Evolutionary conservation across 208 protist genomes (phyloP), one percentile per base, ranked within the genome.

Genomic region (Leishmania martiniquensis): DNA sequence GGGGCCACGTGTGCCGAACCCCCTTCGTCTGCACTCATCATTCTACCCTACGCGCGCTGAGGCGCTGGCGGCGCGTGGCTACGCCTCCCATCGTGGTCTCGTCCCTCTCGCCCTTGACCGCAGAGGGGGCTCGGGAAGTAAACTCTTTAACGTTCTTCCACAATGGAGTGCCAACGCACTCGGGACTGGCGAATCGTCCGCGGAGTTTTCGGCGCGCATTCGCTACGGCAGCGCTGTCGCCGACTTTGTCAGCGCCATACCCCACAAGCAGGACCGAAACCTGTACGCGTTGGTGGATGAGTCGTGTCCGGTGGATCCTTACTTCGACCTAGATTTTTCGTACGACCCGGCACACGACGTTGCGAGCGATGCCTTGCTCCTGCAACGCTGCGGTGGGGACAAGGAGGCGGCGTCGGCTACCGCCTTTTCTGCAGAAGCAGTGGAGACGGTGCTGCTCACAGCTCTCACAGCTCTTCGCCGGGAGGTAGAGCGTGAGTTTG

Each of bases 241-340:
- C 6, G 65, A 67, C 6, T 97, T 97, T 80, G 62, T 93, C 20
- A 75, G 66, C 15, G 79, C 89, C 54, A 85, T 97, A 25, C 87
- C 87, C 7, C 55, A 77, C 25, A 75, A 39, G 17, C 78, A 71
- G 17, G 80, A 90, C 5, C 91, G 93, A n/a, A 91, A 89, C 77
- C 60, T 97, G 25, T 97, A 97, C 80, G 88, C 91, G 4, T 51
- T 97, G 12, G 76, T 97, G 0, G 93, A 97, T 59, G 89, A 96
- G 63, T 69, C 78, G 6, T 78, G 86, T 7, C 78, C 91, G 4
- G 83, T 95, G 15, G 93, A 97, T 73, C 93, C 93, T 2, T 97
- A 89, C 76, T 94, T 97, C 73, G 93, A 97, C 74, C 82, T 97
- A 52, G 93, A 97, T 82, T 91, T 86, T 68, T 68, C 82, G 47